phyloP scores from a whole-genome alignment of 2,329 filamentous ascomycete species.

The Fusarium stilboides region DNA sequence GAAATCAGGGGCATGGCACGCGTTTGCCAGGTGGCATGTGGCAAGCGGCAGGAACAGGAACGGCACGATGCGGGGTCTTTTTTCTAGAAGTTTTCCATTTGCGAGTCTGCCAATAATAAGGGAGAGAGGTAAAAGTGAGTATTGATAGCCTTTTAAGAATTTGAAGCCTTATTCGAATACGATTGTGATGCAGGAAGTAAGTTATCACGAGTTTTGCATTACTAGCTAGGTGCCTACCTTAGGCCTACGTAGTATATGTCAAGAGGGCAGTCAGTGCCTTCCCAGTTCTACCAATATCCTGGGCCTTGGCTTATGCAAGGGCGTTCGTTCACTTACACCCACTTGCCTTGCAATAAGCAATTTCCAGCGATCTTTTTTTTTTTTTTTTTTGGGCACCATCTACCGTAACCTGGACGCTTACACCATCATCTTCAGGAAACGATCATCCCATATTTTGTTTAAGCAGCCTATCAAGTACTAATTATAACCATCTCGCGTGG shows the following conservation, averaged over 20 bases:
- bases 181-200: neutral
- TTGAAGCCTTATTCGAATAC: neutral
- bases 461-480: neutral
- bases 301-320: neutral
- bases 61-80: slow-evolving; percentile 45
- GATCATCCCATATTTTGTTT: neutral
- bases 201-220: neutral
- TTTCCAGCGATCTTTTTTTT: neutral
- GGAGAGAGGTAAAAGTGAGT: neutral
- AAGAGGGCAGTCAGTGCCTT: slow-evolving; percentile 3
- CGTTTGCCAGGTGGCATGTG: slow-evolving; percentile 31
- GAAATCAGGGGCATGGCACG: slow-evolving; percentile 25
- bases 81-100: slow-evolving; percentile 50
- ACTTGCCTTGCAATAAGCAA: slow-evolving; percentile 1
- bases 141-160: slow-evolving; percentile 3
- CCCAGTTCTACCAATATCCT: neutral
- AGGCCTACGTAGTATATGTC: neutral
- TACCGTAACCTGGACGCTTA: neutral
- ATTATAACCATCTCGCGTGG: neutral
- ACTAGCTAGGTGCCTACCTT: neutral
- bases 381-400: too few species aligned
- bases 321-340: neutral
- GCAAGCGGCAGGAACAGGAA: slow-evolving; percentile 42
- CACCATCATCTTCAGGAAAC: neutral
- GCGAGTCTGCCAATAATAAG: slow-evolving; percentile 34